A percentile compares a stretch with the other conserved stretches of the same genome.
Evolutionary conservation across 2,329 filamentous ascomycete genomes (phyloP).

Genomic region (Aspergillus phoenicis): DNA sequence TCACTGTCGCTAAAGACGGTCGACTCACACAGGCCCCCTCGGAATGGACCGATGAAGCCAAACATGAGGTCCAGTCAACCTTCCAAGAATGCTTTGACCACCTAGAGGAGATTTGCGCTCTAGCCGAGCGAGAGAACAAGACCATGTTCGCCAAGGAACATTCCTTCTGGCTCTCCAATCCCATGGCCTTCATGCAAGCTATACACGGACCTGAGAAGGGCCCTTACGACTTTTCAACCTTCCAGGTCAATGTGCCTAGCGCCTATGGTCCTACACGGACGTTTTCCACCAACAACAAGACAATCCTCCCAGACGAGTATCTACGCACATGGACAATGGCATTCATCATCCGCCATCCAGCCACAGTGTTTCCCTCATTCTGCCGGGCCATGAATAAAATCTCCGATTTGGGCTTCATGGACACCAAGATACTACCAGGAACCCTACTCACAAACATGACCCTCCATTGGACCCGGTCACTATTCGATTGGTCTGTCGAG

Average conservation of each 20-base stretch:
- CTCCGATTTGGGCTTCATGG: neutral
- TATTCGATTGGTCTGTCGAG: neutral
- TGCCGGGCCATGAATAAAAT: neutral
- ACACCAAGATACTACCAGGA: neutral
- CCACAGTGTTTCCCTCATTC: neutral
- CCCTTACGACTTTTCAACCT: conserved; percentile 13
- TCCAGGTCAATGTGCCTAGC: conserved; percentile 21
- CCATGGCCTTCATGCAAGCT: conserved; percentile 22
- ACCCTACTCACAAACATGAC: neutral
- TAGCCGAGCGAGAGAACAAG: conserved; percentile 29
- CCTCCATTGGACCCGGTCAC: neutral
- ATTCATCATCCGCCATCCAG: conserved; percentile 6
- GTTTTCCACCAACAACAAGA: conserved; percentile 21
- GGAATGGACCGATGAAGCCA: conserved; percentile 34
- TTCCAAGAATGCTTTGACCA: conserved; percentile 33
- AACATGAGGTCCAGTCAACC: conserved; percentile 19
- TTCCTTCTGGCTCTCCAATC: conserved; percentile 31
- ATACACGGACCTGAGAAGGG: conserved; percentile 7
- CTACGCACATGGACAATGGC: conserved; percentile 1
- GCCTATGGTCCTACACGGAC: conserved; percentile 21
- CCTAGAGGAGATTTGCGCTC: conserved; percentile 27
- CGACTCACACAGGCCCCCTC: conserved; percentile 20
- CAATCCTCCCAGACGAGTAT: conserved; percentile 2
- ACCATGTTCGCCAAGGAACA: conserved; percentile 43
- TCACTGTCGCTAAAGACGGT: conserved; percentile 14